A percentile compares a stretch with the other conserved stretches of the same genome.
Conservation (phyloP, 75 land plant species). For the Larix kaempferi region DNA sequence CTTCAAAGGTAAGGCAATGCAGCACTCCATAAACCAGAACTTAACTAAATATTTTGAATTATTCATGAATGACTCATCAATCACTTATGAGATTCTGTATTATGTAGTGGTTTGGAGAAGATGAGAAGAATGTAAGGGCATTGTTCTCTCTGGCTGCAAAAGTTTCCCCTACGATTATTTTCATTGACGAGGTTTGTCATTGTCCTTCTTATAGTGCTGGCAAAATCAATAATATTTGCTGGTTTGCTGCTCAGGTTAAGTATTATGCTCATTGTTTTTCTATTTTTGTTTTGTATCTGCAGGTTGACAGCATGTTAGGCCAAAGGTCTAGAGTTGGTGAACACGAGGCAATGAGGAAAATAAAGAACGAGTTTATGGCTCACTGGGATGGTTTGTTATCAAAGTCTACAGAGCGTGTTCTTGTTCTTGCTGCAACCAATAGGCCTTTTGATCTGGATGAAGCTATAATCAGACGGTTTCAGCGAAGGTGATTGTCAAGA, state of each 20-base stretch:
- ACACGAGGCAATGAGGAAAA: constrained; percentile 94
- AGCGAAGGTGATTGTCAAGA: constrained; percentile 57
- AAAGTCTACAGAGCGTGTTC: constrained; percentile 69
- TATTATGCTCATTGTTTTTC: not conserved
- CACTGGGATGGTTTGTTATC: constrained; percentile 91
- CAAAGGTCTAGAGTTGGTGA: constrained; percentile 79
- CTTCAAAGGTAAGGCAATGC: constrained; percentile 58
- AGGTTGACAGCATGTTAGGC: constrained; percentile 92
- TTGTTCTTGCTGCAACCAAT: constrained; percentile 92
- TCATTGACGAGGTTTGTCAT: constrained; percentile 73
- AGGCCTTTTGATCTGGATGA: constrained; percentile 95
- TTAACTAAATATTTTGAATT: not conserved
- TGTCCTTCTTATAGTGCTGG: constrained; percentile 3
- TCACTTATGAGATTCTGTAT: not conserved
- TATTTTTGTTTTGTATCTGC: constrained; percentile 5
- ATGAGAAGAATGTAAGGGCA: constrained; percentile 89
- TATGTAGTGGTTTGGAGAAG: constrained; percentile 84
- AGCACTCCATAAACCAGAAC: not conserved
- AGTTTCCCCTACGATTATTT: constrained; percentile 90
- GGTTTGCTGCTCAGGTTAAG: not conserved
- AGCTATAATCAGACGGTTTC: constrained; percentile 86
- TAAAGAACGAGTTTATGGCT: constrained; percentile 92
- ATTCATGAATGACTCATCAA: not conserved
- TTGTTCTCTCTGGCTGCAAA: constrained; percentile 86
- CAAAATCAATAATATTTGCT: not conserved